Evolutionary conservation across 805 yeast species (phyloP), one percentile per base, ranked within the genome.

Genomic region (Grigorovia transvaalensis): DNA sequence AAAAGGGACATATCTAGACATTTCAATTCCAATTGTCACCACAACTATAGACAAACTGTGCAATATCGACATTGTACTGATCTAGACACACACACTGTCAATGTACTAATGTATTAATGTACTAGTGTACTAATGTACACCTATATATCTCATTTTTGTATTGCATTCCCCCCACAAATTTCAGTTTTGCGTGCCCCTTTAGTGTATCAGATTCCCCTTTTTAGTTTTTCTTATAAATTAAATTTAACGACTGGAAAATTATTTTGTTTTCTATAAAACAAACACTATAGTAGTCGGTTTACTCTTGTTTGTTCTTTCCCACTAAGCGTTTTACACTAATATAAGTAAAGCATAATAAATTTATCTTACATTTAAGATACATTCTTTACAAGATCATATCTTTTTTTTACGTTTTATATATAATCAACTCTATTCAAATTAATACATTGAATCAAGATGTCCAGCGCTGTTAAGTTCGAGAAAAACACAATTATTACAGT

Each of bases 401-500:
- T 23, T 23, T 23, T 23, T 23, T 23, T 23, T 23, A 23, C 27
- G 6, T 23, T 6, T 23, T 23, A 4, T 6, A 23, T 23, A 23
- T 23, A 23, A 6, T 23, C 27, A 4, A 23, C 27, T 6, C 6
- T 23, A 23, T 6, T 23, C 27, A 23, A 23, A 30, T 11, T 13
- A 4, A 11, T 33, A 33, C 2, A 33, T 11, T 33, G 15, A 33
- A 33, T 5, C 15, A 33, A 33, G 15, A 45, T 45, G 47, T 18
- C 18, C 12, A 17, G 9, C 17, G 42, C 59, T 29, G 62, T 63
- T 30, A 64, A 63, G 53, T 85, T 85, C 67, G 81, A 78, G 54
- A 79, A 84, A 56, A 72, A 85, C 70, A 82, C 87, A 9, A 74
- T 80, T 45, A 76, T 90, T 61, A 87, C 84, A 29, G 95, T 90